These are phyloP conservation scores for Trichosporon faecale DNA, from an alignment of 1,284 basidiomycete genomes.

Conservation along the genomic window DNA sequence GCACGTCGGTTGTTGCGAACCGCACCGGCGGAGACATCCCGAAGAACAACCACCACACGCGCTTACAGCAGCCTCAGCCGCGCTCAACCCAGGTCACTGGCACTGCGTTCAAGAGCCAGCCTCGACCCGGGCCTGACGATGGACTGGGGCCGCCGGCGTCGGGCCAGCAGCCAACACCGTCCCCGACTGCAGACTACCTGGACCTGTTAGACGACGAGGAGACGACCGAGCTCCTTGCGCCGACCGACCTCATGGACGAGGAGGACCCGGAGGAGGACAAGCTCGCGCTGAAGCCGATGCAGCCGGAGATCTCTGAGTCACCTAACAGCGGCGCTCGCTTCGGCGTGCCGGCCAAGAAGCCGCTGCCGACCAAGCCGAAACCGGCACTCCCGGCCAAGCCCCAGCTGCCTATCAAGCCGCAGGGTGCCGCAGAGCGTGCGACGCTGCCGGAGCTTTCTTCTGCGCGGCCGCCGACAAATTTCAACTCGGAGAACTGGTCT, in stretches of 20 bases:
- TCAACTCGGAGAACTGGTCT: constrained; percentile 42
- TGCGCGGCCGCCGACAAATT: constrained; percentile 27
- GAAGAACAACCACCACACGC: background rate
- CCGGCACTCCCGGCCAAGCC: constrained; percentile 8
- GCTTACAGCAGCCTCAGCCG: constrained; percentile 23
- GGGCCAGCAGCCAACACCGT: background rate
- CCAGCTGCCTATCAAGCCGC: constrained; percentile 3
- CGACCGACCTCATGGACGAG: constrained; percentile 20
- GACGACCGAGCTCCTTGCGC: background rate
- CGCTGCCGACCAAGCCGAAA: constrained; percentile 23
- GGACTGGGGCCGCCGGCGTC: constrained; percentile 12
- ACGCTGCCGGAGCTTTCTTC: constrained; percentile 19
- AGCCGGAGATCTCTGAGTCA: constrained; percentile 15
- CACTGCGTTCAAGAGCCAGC: constrained; percentile 44
- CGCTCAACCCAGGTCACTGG: constrained; percentile 52
- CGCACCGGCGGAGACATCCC: constrained; percentile 40
- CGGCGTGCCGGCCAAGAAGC: constrained; percentile 14
- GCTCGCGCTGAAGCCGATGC: constrained; percentile 17
- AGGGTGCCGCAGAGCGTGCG: constrained; percentile 24
- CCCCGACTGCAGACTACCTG: constrained; percentile 23
- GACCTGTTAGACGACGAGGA: constrained; percentile 20
- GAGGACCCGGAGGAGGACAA: constrained; percentile 15
- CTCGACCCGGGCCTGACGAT: background rate
- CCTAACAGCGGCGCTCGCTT: constrained; percentile 16
- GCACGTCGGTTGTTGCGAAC: constrained; percentile 37